Percentiles rank a stretch among this genome's conserved stretches.
Conservation (phyloP, 2,329 filamentous ascomycete genomes). For the Pyrenochaeta sp. region DNA sequence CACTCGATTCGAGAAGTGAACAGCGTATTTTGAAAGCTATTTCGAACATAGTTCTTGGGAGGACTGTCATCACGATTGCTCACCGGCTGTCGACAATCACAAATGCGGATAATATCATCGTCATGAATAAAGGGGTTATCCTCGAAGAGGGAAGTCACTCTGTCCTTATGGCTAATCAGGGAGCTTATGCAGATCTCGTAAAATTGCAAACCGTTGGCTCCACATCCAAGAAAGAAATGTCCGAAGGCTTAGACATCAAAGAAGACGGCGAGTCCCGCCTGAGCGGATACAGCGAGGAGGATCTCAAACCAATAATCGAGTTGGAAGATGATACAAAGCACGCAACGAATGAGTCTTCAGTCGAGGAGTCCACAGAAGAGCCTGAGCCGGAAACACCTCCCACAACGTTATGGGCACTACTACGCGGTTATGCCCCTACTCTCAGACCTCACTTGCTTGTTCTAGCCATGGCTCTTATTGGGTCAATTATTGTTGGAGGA, state of each 20-base stretch:
- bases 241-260: constrained; percentile 23
- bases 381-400: no score
- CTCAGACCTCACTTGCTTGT: no score
- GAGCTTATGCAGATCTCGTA: constrained; percentile 59
- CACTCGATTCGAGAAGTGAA: constrained; percentile 67
- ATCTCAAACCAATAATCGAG: no score
- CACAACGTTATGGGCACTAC: no score
- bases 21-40: constrained; percentile 59
- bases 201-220: constrained; percentile 56
- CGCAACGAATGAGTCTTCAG: no score
- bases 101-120: constrained; percentile 47
- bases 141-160: constrained; percentile 48
- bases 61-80: constrained; percentile 50
- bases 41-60: constrained; percentile 38
- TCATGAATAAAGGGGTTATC: constrained; percentile 47
- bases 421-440: no score
- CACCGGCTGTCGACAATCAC: constrained; percentile 49
- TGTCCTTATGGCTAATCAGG: constrained; percentile 42
- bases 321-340: no score
- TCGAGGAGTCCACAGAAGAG: no score
- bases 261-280: constrained; percentile 25
- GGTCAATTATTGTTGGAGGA: no score
- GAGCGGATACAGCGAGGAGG: no score
- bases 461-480: no score
- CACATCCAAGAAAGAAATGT: constrained; percentile 53